Evolutionary conservation across 164 flowering plant species (phyloP), one percentile per base, ranked within the genome.

Genomic region (Vitis cinerea): DNA sequence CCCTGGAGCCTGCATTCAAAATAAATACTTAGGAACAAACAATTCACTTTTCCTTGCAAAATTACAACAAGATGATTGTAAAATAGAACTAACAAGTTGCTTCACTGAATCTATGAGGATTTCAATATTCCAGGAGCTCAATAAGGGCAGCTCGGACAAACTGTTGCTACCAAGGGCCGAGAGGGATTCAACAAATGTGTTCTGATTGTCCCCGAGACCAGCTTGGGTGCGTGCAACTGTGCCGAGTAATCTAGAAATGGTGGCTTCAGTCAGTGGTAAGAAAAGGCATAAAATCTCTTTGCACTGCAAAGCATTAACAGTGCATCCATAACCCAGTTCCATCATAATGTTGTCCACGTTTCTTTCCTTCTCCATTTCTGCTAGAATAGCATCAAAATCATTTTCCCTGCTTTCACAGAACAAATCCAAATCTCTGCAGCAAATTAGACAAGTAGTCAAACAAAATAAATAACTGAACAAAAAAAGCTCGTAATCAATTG

Each of bases 261-360:
- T 87, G 23, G 63, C 75, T 77, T 93, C 99, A 47, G 85, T 84
- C 55, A 96, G 69, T 30, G 99, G 98, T 60, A 71, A 76, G 70
- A 87, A 89, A 37, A 80, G 88, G 14, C 97, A 90, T 47, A 96
- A 74, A 63, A 92, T 77, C 69, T 92, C 93, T 79, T 84, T 89
- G 81, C 99, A 96, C 27, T 86, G 93, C 15, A 84, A 71, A 29
- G 78, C 81, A 85, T 81, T 79, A 61, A 78, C 74, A 9, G 99
- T 90, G 85, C 97, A 92, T 49, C 94, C 97, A 85, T 92, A 92
- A 50, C 99, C 98, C 54, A 93, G 78, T 74, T 96, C 99, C 74
- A 77, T 84, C 85, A 96, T 72, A 16, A 90, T 73, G 77, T 90
- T 97, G 64, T 85, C 94, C 86, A 90, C 81, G 79, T 84, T 87